These are phyloP conservation scores for Debaryomyces fabryi DNA, from an alignment of 1,139 yeast species.

Conservation along the genomic window DNA sequence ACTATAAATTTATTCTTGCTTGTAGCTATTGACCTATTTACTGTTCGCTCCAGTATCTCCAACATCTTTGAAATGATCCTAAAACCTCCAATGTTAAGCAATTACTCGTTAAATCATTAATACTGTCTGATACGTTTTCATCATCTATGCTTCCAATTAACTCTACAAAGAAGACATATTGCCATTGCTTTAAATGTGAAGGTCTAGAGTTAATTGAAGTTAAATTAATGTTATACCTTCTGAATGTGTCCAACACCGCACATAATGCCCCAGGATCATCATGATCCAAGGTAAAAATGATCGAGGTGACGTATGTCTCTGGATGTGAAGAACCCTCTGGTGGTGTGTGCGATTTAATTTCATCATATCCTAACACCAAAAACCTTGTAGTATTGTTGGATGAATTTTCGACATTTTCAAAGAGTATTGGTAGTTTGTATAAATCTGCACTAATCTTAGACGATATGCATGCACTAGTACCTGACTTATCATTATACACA, in stretches of 20 bases:
- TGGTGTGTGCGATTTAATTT: slow-evolving; percentile 15
- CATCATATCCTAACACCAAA: slow-evolving; percentile 55
- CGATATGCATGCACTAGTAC: slow-evolving; percentile 49
- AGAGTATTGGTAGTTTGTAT: slow-evolving; percentile 60
- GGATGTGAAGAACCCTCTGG: slow-evolving; percentile 12
- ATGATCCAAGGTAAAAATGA: slow-evolving; percentile 68
- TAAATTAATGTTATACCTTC: slow-evolving; percentile 61
- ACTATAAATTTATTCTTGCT: slow-evolving; percentile 1
- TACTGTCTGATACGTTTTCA: slow-evolving; percentile 21
- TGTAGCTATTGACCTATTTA: slow-evolving; percentile 1
- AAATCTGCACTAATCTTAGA: slow-evolving; percentile 64
- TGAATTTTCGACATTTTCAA: slow-evolving; percentile 66
- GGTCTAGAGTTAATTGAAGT: slow-evolving; percentile 78
- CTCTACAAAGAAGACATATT: slow-evolving; percentile 82
- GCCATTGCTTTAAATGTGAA: slow-evolving; percentile 69
- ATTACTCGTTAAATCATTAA: slow-evolving; percentile 21
- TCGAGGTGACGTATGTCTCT: slow-evolving; percentile 43
- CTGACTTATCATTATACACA: slow-evolving; percentile 45
- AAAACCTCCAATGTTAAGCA: slow-evolving; percentile 40
- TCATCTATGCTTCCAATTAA: slow-evolving; percentile 35
- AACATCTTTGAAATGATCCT: slow-evolving; percentile 39
- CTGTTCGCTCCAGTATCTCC: slow-evolving; percentile 25
- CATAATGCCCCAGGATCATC: slow-evolving; percentile 78
- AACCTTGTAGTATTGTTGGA: slow-evolving; percentile 83
- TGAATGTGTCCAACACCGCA: slow-evolving; percentile 62